Conservation (phyloP, 768 basidiomycete genomes). For the Thelephora aurantiotincta region DNA sequence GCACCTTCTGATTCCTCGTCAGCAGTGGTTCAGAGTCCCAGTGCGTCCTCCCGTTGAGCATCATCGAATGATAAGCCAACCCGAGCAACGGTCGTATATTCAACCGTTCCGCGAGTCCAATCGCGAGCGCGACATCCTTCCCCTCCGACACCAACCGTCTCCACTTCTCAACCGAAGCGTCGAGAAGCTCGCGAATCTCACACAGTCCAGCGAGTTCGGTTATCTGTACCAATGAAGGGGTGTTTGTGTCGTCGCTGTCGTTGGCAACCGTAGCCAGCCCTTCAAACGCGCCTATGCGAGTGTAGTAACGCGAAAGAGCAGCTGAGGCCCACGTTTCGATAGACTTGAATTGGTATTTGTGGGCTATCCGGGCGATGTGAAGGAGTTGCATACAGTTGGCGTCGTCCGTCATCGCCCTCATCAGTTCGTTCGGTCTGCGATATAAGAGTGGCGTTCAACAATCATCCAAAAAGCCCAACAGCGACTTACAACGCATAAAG, state of each 20-base stretch:
- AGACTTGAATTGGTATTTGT: conserved; percentile 32
- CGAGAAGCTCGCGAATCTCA: conserved; percentile 29
- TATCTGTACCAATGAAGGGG: conserved; percentile 28
- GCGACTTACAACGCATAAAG: conserved; percentile 34
- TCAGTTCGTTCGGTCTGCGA: conserved; percentile 31
- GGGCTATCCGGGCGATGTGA: conserved; percentile 32
- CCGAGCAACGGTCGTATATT: conserved; percentile 31
- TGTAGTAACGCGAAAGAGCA: conserved; percentile 25
- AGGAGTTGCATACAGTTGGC: conserved; percentile 30
- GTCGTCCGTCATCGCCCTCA: conserved; percentile 25
- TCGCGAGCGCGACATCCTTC: conserved; percentile 29
- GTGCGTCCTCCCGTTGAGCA: conserved; percentile 32
- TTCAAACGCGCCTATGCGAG: conserved; percentile 16
- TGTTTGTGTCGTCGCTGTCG: conserved; percentile 9
- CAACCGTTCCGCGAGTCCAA: conserved; percentile 32
- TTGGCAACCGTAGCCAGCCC: conserved; percentile 12
- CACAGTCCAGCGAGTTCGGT: conserved; percentile 40
- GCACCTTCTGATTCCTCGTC: conserved; percentile 32
- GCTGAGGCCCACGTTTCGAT: conserved; percentile 31
- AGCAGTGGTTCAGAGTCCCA: conserved; percentile 36
- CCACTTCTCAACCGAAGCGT: conserved; percentile 29
- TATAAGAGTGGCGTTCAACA: background rate
- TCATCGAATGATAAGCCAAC: conserved; percentile 36
- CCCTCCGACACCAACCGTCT: conserved; percentile 31
- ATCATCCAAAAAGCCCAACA: background rate